Evolutionary conservation across 768 basidiomycete species (phyloP).

Genomic region (Cystofilobasidium macerans): DNA sequence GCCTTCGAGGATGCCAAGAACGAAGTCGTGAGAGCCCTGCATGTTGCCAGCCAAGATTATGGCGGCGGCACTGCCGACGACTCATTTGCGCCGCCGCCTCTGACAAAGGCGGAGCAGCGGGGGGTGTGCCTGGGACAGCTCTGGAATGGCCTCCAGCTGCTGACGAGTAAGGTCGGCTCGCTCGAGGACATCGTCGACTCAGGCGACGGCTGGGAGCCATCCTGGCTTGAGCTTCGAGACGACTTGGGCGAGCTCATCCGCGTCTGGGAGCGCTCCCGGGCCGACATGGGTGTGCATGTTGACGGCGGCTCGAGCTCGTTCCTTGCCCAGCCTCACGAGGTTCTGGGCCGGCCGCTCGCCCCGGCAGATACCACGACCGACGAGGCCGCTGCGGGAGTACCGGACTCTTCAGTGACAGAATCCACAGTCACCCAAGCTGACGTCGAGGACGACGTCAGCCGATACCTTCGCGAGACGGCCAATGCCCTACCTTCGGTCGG

Average conservation of each 20-base stretch:
- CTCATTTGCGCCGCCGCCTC: background rate
- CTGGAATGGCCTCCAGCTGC: background rate
- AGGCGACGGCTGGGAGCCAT: constrained; percentile 9
- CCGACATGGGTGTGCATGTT: background rate
- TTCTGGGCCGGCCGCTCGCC: background rate
- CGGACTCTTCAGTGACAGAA: no score
- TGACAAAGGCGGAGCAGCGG: background rate
- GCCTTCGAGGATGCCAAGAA: constrained; percentile 4
- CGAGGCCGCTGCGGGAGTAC: no score
- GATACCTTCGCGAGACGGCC: constrained; percentile 8
- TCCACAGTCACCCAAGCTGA: no score
- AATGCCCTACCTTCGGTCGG: constrained; percentile 8
- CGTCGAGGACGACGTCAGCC: constrained; percentile 20
- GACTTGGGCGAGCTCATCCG: constrained; percentile 17
- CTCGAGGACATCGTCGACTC: background rate
- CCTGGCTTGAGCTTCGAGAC: constrained; percentile 20
- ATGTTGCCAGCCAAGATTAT: background rate
- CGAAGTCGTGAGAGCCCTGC: background rate
- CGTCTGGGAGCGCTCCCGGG: constrained; percentile 19
- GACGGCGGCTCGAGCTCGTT: background rate
- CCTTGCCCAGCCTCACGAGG: background rate
- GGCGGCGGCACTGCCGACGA: background rate
- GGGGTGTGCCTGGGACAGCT: background rate
- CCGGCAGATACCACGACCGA: background rate
- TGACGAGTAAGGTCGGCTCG: background rate